phyloP scores from a whole-genome alignment of 2,329 filamentous ascomycete genomes.

The Penicillium sp. region DNA sequence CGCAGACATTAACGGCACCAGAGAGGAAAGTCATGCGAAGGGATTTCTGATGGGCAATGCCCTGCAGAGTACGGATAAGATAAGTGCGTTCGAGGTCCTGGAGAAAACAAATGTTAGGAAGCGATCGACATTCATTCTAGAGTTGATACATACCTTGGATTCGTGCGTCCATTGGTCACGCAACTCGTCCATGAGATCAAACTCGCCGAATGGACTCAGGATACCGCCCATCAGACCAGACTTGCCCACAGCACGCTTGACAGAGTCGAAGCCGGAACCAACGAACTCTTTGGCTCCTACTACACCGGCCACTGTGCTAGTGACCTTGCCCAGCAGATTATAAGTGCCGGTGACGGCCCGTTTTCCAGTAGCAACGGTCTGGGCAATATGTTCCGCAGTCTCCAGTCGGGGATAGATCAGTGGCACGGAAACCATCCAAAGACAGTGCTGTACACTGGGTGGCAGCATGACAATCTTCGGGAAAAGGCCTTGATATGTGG shows the following conservation, averaged over 20 bases:
- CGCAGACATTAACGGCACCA: conserved; percentile 83
- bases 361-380: conserved; percentile 91
- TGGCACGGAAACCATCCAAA: conserved; percentile 93
- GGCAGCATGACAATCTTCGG: conserved; percentile 91
- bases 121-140: background rate
- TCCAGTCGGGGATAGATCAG: conserved; percentile 89
- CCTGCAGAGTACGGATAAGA: conserved; percentile 90
- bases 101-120: background rate
- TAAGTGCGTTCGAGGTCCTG: conserved; percentile 93
- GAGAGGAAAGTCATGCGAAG: conserved; percentile 96
- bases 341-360: conserved; percentile 95
- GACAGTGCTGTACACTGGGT: conserved; percentile 90
- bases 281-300: conserved; percentile 94
- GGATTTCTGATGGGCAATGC: conserved; percentile 91
- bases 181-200: conserved; percentile 90
- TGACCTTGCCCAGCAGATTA: conserved; percentile 92
- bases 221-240: conserved; percentile 93
- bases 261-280: conserved; percentile 85
- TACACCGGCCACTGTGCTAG: conserved; percentile 90
- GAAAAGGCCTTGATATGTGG: conserved; percentile 96
- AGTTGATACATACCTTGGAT: conserved; percentile 64
- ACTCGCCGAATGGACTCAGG: conserved; percentile 91
- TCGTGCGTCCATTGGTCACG: conserved; percentile 99
- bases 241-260: conserved; percentile 97
- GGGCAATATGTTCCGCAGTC: conserved; percentile 84